Conservation (phyloP, 2,329 filamentous ascomycete genomes). For the Botrytis squamosa region DNA sequence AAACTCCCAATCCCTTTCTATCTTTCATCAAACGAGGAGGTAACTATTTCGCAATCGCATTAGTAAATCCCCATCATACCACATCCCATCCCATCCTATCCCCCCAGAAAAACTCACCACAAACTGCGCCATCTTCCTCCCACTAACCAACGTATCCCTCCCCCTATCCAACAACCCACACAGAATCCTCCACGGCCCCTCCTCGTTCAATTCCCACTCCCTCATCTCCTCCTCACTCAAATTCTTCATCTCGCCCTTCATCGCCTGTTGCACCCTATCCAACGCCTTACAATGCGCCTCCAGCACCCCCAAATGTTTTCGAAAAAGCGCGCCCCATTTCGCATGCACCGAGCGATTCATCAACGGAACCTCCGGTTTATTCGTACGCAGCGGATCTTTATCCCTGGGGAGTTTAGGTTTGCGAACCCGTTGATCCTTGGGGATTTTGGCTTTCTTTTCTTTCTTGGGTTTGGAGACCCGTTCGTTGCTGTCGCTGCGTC, state of each 20-base stretch:
- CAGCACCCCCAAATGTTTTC: slow-evolving; percentile 33
- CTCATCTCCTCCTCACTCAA: slow-evolving; percentile 29
- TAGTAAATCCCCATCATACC: not conserved
- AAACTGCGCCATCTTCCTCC: slow-evolving; percentile 26
- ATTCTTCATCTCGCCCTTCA: slow-evolving; percentile 26
- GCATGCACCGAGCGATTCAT: slow-evolving; percentile 38
- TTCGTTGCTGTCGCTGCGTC: not conserved
- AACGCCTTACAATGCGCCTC: slow-evolving; percentile 33
- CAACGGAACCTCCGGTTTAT: slow-evolving; percentile 21
- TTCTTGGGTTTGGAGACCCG: slow-evolving; percentile 11
- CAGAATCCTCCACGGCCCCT: slow-evolving; percentile 33
- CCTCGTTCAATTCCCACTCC: slow-evolving; percentile 32
- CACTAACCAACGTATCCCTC: slow-evolving; percentile 26
- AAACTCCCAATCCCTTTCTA: slow-evolving; percentile 30
- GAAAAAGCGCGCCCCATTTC: slow-evolving; percentile 38
- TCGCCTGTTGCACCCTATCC: slow-evolving; percentile 29
- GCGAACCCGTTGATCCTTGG: slow-evolving; percentile 12
- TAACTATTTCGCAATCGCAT: slow-evolving; percentile 25
- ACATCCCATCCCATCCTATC: not conserved
- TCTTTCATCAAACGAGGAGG: slow-evolving; percentile 25
- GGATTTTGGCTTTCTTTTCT: slow-evolving; percentile 9
- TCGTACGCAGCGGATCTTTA: slow-evolving; percentile 20
- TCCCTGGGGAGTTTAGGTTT: slow-evolving; percentile 17
- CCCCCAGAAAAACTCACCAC: slow-evolving; percentile 29
- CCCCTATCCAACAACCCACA: slow-evolving; percentile 32